Evolutionary conservation across 2,329 filamentous ascomycete genomes (phyloP), one percentile per base, ranked within the genome.

Genomic region (Bipolaris zeicola): DNA sequence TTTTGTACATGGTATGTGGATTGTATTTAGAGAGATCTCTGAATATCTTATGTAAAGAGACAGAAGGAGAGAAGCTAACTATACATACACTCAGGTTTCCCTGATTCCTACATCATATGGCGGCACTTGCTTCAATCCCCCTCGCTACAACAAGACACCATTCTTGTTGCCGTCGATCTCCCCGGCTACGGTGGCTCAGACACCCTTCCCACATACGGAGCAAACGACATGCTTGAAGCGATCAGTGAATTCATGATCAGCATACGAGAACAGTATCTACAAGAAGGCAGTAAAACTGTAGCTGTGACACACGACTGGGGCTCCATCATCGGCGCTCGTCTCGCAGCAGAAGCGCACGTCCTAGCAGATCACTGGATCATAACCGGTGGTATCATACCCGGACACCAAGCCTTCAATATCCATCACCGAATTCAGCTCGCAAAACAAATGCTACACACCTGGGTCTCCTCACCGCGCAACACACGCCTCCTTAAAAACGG

Each of bases 141-240:
- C 7, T 63, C 71, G 8, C 69, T 79, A 26, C 57, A 76, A 24
- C 62, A 76, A 6, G 77, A 80, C 18, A 53, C 63, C 42, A 79
- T 78, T 18, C 62, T 86, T 6, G 78, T 87, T 31, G 83, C 83
- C 0, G 75, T 86, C 37, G 85, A 87, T 64, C 68, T 87, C 6
- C 85, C 85, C 16, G 84, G 85, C 1, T 86, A 82, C 59, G 85
- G 85, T 34, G 85, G 85, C 8, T 85, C 80, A 53, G 83, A 85
- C 59, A 77, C 77, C 47, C 69, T 86, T 53, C 67, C 77, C 1
- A 66, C 74, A 44, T 86, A 86, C 62, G 76, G 77, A 2, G 75
- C 83, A 1, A 79, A 82, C 11, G 74, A 80, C 38, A 76, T 86
- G 7, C 71, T 86, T 43, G 84, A 86, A 63, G 74, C 78, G 6